Evolutionary conservation across 768 basidiomycete genomes (phyloP).

Genomic region (Goffeauzyma gilvescens): DNA sequence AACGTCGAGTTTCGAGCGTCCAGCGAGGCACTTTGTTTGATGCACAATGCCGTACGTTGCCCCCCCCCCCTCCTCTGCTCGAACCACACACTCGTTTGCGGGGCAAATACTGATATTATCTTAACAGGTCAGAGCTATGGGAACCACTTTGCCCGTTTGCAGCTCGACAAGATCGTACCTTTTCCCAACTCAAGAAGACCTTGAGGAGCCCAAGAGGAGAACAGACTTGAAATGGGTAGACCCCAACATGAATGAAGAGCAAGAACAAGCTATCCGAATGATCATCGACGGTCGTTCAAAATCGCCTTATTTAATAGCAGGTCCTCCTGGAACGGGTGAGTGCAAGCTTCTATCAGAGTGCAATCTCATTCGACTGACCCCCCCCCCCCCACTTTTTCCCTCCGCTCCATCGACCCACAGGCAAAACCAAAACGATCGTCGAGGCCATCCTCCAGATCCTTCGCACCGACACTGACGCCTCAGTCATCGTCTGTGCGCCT

Average conservation of each 20-base stretch:
- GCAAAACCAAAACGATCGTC: slow-evolving; percentile 26
- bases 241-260: slow-evolving; percentile 25
- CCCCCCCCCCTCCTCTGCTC: too few relatives aligned
- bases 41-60: slow-evolving; percentile 24
- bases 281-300: slow-evolving; percentile 12
- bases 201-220: not conserved
- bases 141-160: too few relatives aligned
- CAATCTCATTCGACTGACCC: not conserved
- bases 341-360: not conserved
- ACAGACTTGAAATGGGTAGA: slow-evolving; percentile 15
- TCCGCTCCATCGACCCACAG: not conserved
- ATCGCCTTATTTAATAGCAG: slow-evolving; percentile 29
- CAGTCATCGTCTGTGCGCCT: slow-evolving; percentile 29
- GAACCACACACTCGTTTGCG: too few relatives aligned
- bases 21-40: slow-evolving; percentile 11
- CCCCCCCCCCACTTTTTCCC: not conserved
- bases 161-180: too few relatives aligned
- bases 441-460: slow-evolving; percentile 30
- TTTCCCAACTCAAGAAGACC: slow-evolving; percentile 16
- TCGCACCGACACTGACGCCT: slow-evolving; percentile 14
- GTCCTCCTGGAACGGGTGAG: slow-evolving; percentile 29
- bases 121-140: too few relatives aligned
- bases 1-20: slow-evolving; percentile 17
- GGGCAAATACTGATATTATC: too few relatives aligned
- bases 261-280: slow-evolving; percentile 18